phyloP scores from a whole-genome alignment of 805 yeast species.

The Metschnikowia matae region DNA sequence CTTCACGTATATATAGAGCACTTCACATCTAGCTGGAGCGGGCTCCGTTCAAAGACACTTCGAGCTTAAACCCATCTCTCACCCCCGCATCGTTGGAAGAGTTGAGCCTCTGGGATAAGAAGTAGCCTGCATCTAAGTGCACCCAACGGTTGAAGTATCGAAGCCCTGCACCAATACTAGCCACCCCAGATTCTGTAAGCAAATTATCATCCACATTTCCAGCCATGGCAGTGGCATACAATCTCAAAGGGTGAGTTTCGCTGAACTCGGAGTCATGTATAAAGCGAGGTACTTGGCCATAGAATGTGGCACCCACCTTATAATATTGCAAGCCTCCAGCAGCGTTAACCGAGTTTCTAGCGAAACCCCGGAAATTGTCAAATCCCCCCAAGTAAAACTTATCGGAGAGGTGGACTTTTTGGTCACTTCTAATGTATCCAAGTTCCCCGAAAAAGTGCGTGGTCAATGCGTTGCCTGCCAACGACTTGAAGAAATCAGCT shows the following conservation, averaged over 20 bases:
- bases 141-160: conserved; percentile 39
- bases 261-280: conserved; percentile 19
- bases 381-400: conserved; percentile 82
- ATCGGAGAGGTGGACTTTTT: conserved; percentile 61
- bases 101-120: conserved; percentile 24
- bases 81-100: conserved; percentile 23
- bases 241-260: conserved; percentile 34
- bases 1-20: no score
- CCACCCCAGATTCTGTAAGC: conserved; percentile 21
- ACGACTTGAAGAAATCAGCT: conserved; percentile 35
- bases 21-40: background rate
- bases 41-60: conserved; percentile 24
- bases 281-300: conserved; percentile 53
- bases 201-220: conserved; percentile 50
- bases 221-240: conserved; percentile 62
- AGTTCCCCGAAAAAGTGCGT: conserved; percentile 45
- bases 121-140: conserved; percentile 40
- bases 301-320: conserved; percentile 55
- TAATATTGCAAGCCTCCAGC: conserved; percentile 67
- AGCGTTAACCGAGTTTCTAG: conserved; percentile 63
- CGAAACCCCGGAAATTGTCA: conserved; percentile 66
- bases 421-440: conserved; percentile 45
- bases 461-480: conserved; percentile 44
- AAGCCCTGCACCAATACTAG: conserved; percentile 35
- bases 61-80: conserved; percentile 37